Conservation (phyloP, 1,139 yeast species). For the Hemisphaericaspora xylanilytica region DNA sequence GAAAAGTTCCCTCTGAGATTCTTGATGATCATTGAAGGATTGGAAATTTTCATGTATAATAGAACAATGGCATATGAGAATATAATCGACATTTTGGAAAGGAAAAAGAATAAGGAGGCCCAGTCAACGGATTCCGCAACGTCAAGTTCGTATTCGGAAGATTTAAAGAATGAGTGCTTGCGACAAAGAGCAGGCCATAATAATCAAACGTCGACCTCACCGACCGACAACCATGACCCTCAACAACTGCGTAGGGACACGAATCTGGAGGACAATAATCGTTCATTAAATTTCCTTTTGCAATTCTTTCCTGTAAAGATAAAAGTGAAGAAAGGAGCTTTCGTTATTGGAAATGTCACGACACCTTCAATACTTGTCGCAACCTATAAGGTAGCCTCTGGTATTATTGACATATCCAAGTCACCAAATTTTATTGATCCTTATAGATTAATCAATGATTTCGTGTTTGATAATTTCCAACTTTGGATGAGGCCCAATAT, state of each 20-base stretch:
- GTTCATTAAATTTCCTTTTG: constrained; percentile 25
- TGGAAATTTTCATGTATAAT: constrained; percentile 80
- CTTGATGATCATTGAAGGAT: constrained; percentile 62
- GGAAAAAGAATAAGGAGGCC: constrained; percentile 11
- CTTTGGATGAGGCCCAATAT: constrained; percentile 69
- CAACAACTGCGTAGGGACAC: not conserved
- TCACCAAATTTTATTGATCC: constrained; percentile 54
- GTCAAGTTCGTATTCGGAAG: constrained; percentile 10
- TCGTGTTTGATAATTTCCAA: constrained; percentile 50
- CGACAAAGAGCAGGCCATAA: constrained; percentile 9
- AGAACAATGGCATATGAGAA: constrained; percentile 73
- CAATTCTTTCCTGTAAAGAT: constrained; percentile 58
- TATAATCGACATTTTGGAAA: constrained; percentile 46
- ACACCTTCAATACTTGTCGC: constrained; percentile 72
- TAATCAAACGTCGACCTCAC: constrained; percentile 2
- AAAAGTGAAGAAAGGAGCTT: constrained; percentile 62
- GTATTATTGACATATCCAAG: constrained; percentile 55
- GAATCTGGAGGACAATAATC: not conserved
- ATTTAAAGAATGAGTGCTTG: constrained; percentile 9
- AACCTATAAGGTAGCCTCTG: constrained; percentile 57
- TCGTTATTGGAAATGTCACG: constrained; percentile 73
- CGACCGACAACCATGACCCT: not conserved
- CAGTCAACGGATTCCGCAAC: constrained; percentile 13
- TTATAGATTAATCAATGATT: constrained; percentile 45
- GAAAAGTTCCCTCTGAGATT: constrained; percentile 59